Evolutionary conservation across 495 filamentous ascomycete genomes (phyloP).

Genomic region (Hypomontagnella monticulosa): DNA sequence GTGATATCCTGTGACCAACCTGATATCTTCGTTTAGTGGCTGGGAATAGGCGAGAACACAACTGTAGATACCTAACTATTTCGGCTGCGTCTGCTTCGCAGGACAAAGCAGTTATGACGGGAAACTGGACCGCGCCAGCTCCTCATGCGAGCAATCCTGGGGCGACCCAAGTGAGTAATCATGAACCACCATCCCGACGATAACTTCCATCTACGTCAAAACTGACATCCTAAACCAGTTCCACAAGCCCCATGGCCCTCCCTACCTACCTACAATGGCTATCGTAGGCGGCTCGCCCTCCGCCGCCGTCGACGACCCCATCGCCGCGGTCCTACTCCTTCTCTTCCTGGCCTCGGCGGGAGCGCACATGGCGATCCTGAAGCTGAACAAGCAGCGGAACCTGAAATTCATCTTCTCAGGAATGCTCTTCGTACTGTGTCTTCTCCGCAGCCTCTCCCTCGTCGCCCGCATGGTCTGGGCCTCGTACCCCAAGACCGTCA

Average conservation of each 20-base stretch:
- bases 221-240: not conserved
- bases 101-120: slow-evolving; percentile 13
- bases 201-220: not conserved
- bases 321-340: slow-evolving; percentile 69
- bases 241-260: slow-evolving; percentile 39
- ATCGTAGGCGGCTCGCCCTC: slow-evolving; percentile 68
- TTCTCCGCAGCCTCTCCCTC: slow-evolving; percentile 72
- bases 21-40: slow-evolving; percentile 8
- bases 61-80: not conserved
- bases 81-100: not conserved
- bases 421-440: slow-evolving; percentile 81
- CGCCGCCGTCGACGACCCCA: slow-evolving; percentile 66
- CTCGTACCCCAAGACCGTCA: slow-evolving; percentile 54
- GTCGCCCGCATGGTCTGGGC: slow-evolving; percentile 71
- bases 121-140: slow-evolving; percentile 34
- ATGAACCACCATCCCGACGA: not conserved
- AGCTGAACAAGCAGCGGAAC: slow-evolving; percentile 62
- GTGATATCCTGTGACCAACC: slow-evolving; percentile 15
- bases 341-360: slow-evolving; percentile 69
- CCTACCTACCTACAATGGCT: slow-evolving; percentile 53
- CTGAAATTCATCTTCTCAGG: slow-evolving; percentile 78
- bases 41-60: slow-evolving; percentile 12
- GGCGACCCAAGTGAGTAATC: slow-evolving; percentile 15
- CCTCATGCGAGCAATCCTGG: slow-evolving; percentile 12
- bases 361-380: slow-evolving; percentile 72